phyloP scores from a whole-genome alignment of 1,284 basidiomycete genomes.

The Peniophora sp. region DNA sequence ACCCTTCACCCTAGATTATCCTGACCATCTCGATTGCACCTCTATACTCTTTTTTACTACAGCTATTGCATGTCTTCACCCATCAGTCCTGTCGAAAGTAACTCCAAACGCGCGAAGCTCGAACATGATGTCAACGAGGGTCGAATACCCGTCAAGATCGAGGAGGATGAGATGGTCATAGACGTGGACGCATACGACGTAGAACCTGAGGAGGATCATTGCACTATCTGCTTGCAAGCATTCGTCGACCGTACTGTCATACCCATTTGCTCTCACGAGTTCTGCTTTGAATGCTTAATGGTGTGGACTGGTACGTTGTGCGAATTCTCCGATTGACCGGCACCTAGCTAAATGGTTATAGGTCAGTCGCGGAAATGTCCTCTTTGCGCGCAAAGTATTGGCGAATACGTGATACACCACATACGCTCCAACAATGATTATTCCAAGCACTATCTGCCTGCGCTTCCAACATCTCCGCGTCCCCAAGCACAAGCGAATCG shows the following conservation, averaged over 20 bases:
- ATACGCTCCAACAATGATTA: constrained; percentile 72
- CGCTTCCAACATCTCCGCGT: constrained; percentile 46
- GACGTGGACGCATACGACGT: constrained; percentile 2
- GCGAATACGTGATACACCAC: constrained; percentile 73
- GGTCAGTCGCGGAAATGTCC: constrained; percentile 76
- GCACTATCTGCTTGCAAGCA: constrained; percentile 71
- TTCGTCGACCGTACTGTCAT: constrained; percentile 73
- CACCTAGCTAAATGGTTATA: constrained; percentile 17
- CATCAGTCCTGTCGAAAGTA: too few relatives aligned
- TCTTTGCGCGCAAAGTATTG: constrained; percentile 69
- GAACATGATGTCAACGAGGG: too few relatives aligned
- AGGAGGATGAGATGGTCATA: too few relatives aligned
- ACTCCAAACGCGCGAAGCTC: too few relatives aligned
- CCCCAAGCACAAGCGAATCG: constrained; percentile 20
- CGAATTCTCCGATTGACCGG: constrained; percentile 3
- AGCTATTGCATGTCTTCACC: too few relatives aligned
- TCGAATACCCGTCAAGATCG: too few relatives aligned
- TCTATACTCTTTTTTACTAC: too few relatives aligned
- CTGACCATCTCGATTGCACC: too few relatives aligned
- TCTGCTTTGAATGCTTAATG: constrained; percentile 83
- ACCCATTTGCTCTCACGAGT: constrained; percentile 78
- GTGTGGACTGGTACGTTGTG: constrained; percentile 67
- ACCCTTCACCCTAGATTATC: too few relatives aligned
- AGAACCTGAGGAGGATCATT: constrained; percentile 32
- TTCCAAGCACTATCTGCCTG: constrained; percentile 71